These are phyloP conservation scores for Suillus weaverae DNA, from an alignment of 768 basidiomycete genomes.

Conservation along the genomic window DNA sequence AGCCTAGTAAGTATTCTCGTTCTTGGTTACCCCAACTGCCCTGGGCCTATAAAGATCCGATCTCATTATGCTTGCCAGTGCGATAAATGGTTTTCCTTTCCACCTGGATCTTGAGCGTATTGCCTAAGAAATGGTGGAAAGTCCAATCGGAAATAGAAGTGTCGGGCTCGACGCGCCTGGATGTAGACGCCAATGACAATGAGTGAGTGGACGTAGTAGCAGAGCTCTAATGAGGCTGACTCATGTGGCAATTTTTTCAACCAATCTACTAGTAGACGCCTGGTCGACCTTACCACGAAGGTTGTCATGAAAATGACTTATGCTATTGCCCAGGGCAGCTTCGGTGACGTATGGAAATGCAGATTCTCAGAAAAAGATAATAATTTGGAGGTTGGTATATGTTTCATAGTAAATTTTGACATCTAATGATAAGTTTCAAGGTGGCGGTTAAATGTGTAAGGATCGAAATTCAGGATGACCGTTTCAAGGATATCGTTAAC, in stretches of 20 bases:
- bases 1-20: neutral
- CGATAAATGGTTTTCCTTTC: neutral
- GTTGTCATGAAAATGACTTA: slow-evolving; percentile 18
- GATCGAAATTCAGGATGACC: slow-evolving; percentile 15
- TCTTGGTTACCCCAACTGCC: neutral
- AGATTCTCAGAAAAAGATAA: slow-evolving; percentile 19
- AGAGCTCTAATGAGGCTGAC: neutral
- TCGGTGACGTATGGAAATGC: slow-evolving; percentile 25
- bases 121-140: neutral
- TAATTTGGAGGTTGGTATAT: slow-evolving; percentile 19
- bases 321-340: slow-evolving; percentile 25
- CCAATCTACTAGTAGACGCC: neutral
- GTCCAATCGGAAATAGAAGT: neutral
- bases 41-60: neutral
- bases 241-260: neutral
- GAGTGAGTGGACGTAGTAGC: neutral
- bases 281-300: slow-evolving; percentile 15
- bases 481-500: slow-evolving; percentile 9
- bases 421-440: slow-evolving; percentile 8
- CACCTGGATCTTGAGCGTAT: neutral
- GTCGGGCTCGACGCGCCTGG: neutral
- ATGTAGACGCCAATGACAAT: neutral
- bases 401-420: neutral
- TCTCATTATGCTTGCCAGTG: neutral
- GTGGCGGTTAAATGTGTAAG: slow-evolving; percentile 29